Evolutionary conservation across 139 green algal species (phyloP), one percentile per base, ranked within the genome.

Genomic region (Eudorina sp.): DNA sequence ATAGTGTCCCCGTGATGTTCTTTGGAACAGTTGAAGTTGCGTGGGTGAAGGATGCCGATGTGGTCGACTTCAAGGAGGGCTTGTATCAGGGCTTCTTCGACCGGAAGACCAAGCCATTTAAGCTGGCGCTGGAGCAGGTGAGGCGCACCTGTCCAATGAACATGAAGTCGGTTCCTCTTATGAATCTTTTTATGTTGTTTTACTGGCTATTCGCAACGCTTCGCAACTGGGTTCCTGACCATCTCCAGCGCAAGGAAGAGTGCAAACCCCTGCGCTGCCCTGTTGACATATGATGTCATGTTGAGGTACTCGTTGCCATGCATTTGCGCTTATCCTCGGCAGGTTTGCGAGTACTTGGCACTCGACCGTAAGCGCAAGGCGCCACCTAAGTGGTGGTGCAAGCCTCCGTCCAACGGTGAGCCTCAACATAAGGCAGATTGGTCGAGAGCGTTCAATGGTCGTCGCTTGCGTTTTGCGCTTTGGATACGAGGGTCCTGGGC

Each of bases 1-100:
- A 72, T 13, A 75, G 88, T 18, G 40, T 89, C 23, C 90, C 94
- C 0, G 89, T 97, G 3, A 95, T 96, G 88, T 98, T 98, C 83
- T 98, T 97, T 89, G 95, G 95, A n/a, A 97, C 96, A 3, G 86
- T 93, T 29, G 92, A 96, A 81, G 93, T 96, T 23, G 91, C 90
- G 0, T 98, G 95, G 95, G 86, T 97, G 16, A 85, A 85, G 27
- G 58, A 89, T 1, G 72, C 76, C 4, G 92, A 95, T 41, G 69
- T 92, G 0, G 72, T 94, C 40, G 45, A 62, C 23, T 95, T 91
- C 51, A 89, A 89, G 40, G 86, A 94, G 11, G 92, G 92, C 69
- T 74, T 94, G 74, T 14, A 70, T 84, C 45, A 86, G 21, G 89
- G 94, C 3, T 94, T 92, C 45, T 88, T 92, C 45, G 38, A 48